A percentile compares a stretch with the other conserved stretches of the same genome.
phyloP scores from a whole-genome alignment of 495 filamentous ascomycete genomes.

The Eremomyces bilateralis region DNA sequence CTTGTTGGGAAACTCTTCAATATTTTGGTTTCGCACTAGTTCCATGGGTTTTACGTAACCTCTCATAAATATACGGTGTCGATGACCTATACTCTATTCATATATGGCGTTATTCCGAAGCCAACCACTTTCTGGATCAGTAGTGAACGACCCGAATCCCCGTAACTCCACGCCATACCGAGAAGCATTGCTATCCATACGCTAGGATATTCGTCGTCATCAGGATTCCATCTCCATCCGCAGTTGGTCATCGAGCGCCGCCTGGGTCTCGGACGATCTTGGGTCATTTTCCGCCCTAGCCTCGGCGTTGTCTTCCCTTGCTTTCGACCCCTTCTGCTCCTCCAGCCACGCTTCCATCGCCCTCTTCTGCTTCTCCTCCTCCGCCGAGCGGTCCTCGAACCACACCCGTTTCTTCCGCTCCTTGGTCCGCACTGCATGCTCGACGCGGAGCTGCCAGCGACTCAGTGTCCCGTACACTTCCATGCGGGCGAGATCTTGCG shows the following conservation, averaged over 20 bases:
- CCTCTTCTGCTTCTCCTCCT: conserved; percentile 11
- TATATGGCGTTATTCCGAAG: too few species aligned
- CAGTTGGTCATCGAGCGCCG: neutral
- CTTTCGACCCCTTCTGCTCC: neutral
- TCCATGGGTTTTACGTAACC: too few species aligned
- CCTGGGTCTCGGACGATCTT: neutral
- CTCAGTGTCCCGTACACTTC: conserved; percentile 55
- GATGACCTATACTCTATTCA: too few species aligned
- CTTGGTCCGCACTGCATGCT: conserved; percentile 46
- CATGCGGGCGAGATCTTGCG: conserved; percentile 45
- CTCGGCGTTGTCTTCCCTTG: neutral
- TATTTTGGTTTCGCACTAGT: too few species aligned
- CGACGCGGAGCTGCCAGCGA: conserved; percentile 43
- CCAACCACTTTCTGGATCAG: too few species aligned
- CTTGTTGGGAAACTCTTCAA: too few species aligned
- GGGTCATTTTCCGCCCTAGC: neutral
- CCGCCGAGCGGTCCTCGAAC: conserved; percentile 23
- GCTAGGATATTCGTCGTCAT: neutral
- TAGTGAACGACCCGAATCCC: neutral
- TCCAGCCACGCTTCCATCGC: conserved; percentile 4
- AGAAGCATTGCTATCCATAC: neutral
- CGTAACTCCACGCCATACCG: neutral
- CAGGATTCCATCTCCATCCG: neutral
- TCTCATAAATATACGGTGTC: too few species aligned
- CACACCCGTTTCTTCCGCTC: conserved; percentile 33